Percentiles rank a stretch among this genome's conserved stretches.
Evolutionary conservation across 345 rosid genomes (phyloP).

Genomic region (Euphorbia pulcherrima): DNA sequence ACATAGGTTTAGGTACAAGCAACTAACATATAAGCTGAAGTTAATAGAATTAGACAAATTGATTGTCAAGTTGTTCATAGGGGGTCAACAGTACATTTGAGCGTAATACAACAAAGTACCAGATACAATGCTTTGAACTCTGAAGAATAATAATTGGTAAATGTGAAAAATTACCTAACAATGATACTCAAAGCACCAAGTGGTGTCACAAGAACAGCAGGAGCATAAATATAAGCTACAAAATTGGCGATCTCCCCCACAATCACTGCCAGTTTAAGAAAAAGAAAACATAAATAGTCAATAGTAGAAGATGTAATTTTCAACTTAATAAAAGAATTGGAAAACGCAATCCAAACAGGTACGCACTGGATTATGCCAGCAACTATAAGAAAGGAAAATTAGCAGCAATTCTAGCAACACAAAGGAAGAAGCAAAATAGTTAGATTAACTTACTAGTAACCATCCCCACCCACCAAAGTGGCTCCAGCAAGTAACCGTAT

Average conservation of each 20-base stretch:
- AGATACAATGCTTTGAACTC: neutral
- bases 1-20: too few relatives aligned
- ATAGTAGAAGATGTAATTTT: neutral
- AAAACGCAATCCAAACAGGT: too few relatives aligned
- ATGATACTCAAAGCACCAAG: conserved; percentile 77
- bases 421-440: too few relatives aligned
- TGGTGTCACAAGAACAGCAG: conserved; percentile 77
- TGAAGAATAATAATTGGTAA: neutral
- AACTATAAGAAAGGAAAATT: too few relatives aligned
- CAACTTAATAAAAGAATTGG: neutral
- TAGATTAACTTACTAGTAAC: conserved; percentile 47
- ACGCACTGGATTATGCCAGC: too few relatives aligned
- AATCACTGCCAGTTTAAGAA: conserved; percentile 44
- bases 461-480: conserved; percentile 90
- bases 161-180: conserved; percentile 43
- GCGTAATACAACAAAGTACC: neutral
- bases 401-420: neutral
- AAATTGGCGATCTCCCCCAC: conserved; percentile 72
- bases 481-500: conserved; percentile 72
- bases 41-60: neutral
- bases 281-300: neutral
- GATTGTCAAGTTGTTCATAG: neutral
- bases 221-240: conserved; percentile 65
- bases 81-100: neutral
- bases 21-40: too few relatives aligned